Evolutionary conservation across 1,284 basidiomycete genomes (phyloP), one percentile per base, ranked within the genome.

Genomic region (Leccinum insigne): DNA sequence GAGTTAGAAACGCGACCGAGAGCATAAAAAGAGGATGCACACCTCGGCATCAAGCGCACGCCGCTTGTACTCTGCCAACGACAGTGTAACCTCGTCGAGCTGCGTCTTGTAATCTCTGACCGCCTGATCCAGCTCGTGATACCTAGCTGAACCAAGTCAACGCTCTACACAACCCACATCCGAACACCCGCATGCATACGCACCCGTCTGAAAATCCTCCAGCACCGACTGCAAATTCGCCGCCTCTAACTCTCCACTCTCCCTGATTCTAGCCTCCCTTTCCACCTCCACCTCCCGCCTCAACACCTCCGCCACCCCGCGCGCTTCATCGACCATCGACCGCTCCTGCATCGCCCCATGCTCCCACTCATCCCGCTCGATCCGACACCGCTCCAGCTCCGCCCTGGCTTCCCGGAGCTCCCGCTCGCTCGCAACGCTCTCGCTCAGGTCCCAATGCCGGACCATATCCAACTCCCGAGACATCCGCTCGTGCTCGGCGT

Each of bases 171-270:
- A 13, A 54, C 13, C 23, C 7, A 10, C 52, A 11, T 4, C 16
- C 29, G 4, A 2, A 13, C 14, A 40, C 6, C 11, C 35, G 21
- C 44, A 40, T 35, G 21, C 16, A 26, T 59, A 76, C 90, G 70
- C 72, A 96, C 95, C 90, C 66, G 88, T 82, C 80, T 99, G 95
- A 78, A 99, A 98, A 78, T 99, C 98, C 75, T 94, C 91, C 67
- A 99, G 80, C 2, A 99, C 96, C 7, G 92, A 90, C 77, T 98
- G 94, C 64, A 99, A 79, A 77, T 99, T 98, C 3, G 79, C 80
- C 14, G 80, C 78, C 63, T 88, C 86, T 32, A 92, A 78, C 63
- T 90, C 86, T 1, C 77, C 79, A n/a, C 77, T 77, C 3, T 88
- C 83, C 66, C 81, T 79, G 63, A 86, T 84, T 67, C 85, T 77